Base-by-base conservation (phyloP, 768 basidiomycete species). In the Harrya chromipes region DNA sequence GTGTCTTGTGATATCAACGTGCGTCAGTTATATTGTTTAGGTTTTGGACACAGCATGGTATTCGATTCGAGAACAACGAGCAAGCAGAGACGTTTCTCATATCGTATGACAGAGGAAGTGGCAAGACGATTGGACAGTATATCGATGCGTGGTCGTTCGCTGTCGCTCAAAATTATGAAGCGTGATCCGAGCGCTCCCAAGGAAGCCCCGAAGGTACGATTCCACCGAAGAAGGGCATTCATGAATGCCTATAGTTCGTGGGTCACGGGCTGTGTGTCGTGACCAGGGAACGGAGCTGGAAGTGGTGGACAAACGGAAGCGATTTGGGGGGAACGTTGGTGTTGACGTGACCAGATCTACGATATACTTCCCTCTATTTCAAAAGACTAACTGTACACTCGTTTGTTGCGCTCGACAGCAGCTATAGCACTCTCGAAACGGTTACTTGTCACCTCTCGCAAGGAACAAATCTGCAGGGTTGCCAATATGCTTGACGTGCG, bases 1-100 rank as follows among this genome's bases (percentile, higher is more conserved):
- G 92, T 99, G 17, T 92, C 89, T 11, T 94, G 90, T 50, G 95
- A 97, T 64, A 89, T 97, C 60, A 99, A 93, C 60, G 94, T 94
- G 57, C 63, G 91, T 77, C 7, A 33, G 27, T 9, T 27, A 13
- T 12, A 7, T 29, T n/a, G n/a, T 29, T n/a, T n/a, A n/a, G n/a
- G 12, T 29, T 29, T 29, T 10, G 10, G 29, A 29, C 29, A 14
- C 31, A 97, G 94, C 98, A 97, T 65, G 97, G 93, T 0, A 97
- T 99, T 47, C 84, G 97, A 4, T 98, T 98, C 66, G 82, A 87
- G 59, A 82, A 82, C 48, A 76, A 84, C 49, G 84, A 84, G 33
- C 85, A 97, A 62, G 92, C 89, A 6, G 84, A 92, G 63, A 68
- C 72, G 3, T 97, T 95, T 59, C 59, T 70, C 95, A 7, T 74